Percentiles rank a stretch among this genome's conserved stretches.
These are phyloP conservation scores for Camelina hispida DNA, from an alignment of 345 rosid species.

Conservation along the genomic window DNA sequence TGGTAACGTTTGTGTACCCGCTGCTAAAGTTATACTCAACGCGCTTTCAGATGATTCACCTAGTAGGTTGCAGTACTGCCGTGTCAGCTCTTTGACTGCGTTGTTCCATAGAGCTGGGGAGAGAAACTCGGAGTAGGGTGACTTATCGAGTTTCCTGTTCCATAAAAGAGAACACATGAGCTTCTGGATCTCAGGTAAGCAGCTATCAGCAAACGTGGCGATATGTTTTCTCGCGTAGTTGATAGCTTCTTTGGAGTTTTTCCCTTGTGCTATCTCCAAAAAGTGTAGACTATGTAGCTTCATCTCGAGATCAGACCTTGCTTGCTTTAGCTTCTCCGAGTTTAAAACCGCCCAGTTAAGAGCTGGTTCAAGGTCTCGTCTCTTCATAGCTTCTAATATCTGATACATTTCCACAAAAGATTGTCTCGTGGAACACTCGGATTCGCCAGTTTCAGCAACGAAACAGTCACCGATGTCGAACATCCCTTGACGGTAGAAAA, in stretches of 20 bases:
- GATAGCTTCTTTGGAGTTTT: conserved; percentile 60
- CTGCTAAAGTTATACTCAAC: conserved; percentile 60
- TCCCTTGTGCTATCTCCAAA: conserved; percentile 56
- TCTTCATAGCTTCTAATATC: conserved; percentile 65
- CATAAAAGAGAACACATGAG: conserved; percentile 68
- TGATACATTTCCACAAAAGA: conserved; percentile 64
- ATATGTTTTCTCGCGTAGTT: conserved; percentile 59
- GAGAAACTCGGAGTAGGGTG: conserved; percentile 58
- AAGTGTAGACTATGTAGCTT: conserved; percentile 72
- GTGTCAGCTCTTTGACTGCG: conserved; percentile 60
- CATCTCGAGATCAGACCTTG: conserved; percentile 67
- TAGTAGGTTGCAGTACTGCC: conserved; percentile 67
- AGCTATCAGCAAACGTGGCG: conserved; percentile 47
- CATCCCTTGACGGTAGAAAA: conserved; percentile 70
- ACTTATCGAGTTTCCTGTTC: conserved; percentile 56
- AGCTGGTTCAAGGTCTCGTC: conserved; percentile 62
- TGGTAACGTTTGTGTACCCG: conserved; percentile 71
- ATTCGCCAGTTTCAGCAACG: conserved; percentile 52
- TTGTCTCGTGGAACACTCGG: conserved; percentile 52
- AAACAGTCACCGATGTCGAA: conserved; percentile 74
- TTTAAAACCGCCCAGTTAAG: conserved; percentile 61
- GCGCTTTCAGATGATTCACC: conserved; percentile 70
- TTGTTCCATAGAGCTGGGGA: conserved; percentile 59
- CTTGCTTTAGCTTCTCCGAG: conserved; percentile 60
- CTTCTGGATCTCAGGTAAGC: conserved; percentile 60